Evolutionary conservation across 2,329 filamentous ascomycete species (phyloP).

Genomic region (Xylaria sp.): DNA sequence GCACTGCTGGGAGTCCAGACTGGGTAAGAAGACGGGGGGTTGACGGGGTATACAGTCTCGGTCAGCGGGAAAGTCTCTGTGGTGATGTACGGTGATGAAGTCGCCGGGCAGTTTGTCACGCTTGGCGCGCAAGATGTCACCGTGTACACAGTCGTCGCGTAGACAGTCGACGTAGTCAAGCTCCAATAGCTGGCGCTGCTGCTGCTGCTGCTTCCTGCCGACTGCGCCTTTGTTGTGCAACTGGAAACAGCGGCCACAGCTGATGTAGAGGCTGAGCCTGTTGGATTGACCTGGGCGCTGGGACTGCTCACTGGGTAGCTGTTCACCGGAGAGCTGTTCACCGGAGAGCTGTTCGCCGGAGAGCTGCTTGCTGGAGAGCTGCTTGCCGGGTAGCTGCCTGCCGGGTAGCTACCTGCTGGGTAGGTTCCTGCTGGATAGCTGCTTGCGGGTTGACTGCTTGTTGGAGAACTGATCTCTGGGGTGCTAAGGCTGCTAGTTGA

Average conservation of each 20-base stretch:
- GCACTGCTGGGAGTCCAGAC: slow-evolving; percentile 16
- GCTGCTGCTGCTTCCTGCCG: slow-evolving; percentile 10
- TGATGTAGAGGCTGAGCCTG: slow-evolving; percentile 2
- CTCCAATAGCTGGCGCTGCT: slow-evolving; percentile 1
- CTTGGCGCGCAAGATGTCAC: slow-evolving; percentile 37
- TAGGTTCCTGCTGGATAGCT: not conserved
- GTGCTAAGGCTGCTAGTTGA: slow-evolving; percentile 7
- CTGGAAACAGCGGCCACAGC: not conserved
- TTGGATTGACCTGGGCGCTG: not conserved
- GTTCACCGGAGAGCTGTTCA: not conserved
- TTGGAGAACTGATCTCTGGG: not conserved
- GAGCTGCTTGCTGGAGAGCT: not conserved
- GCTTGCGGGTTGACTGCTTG: not conserved
- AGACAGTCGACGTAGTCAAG: slow-evolving; percentile 36
- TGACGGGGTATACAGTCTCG: slow-evolving; percentile 34
- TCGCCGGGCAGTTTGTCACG: slow-evolving; percentile 28
- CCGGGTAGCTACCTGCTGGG: not conserved
- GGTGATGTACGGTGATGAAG: slow-evolving; percentile 23
- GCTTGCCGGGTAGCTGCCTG: not conserved
- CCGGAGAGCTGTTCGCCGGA: slow-evolving; percentile 12
- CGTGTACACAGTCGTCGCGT: slow-evolving; percentile 35
- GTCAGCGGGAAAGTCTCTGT: slow-evolving; percentile 31
- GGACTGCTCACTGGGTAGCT: slow-evolving; percentile 18
- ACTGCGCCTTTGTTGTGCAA: slow-evolving; percentile 9
- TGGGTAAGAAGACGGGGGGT: slow-evolving; percentile 21